Base-by-base conservation (phyloP, 1,139 yeast species). In the Sugiyamaella xylanicola region DNA sequence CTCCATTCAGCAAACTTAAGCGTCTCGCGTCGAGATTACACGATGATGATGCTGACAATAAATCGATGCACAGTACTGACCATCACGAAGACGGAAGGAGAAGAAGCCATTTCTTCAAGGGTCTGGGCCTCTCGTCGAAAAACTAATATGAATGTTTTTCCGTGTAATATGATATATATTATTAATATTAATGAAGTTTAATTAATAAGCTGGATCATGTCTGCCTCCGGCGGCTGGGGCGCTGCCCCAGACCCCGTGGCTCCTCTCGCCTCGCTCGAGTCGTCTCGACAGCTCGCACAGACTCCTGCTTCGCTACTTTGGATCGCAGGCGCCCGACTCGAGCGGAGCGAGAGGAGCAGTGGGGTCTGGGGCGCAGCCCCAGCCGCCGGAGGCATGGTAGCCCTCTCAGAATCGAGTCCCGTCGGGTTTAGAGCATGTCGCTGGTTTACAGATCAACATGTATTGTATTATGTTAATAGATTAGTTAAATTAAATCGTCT, bases 1-100 rank as follows among this genome's bases (percentile, higher is more conserved):
- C 54, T 16, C 57, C 57, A 46, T 54, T 54, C 35, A 47, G 54
- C 35, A 54, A 54, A 39, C 49, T 54, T 11, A 54, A 45, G 39
- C 40, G 52, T 15, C 40, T 48, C 4, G 52, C 52, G 5, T 48
- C 52, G 4, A 48, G 46, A 40, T 19, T 40, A 27, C 52, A 48
- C 21, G 52, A 48, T 19, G 52, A 48, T 27, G 52, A 48, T 13
- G 13, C 52, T 5, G 46, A 48, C 16, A 15, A 27, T 9, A 40
- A n/a, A 15, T 48, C 51, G 7, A 39, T 44, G 1, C 22, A 48
- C 16, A 40, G 37, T 11, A 40, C n/a, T 13, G 51, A 19, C 11
- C 41, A 37, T 39, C 35, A 46, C 13, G 52, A 40, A 25, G 52
- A 41, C 5, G 47, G 40, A 16, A 32, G 20, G 47, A 42, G 19